Evolutionary conservation across 768 basidiomycete genomes (phyloP).

Genomic region (Trametes cubensis): DNA sequence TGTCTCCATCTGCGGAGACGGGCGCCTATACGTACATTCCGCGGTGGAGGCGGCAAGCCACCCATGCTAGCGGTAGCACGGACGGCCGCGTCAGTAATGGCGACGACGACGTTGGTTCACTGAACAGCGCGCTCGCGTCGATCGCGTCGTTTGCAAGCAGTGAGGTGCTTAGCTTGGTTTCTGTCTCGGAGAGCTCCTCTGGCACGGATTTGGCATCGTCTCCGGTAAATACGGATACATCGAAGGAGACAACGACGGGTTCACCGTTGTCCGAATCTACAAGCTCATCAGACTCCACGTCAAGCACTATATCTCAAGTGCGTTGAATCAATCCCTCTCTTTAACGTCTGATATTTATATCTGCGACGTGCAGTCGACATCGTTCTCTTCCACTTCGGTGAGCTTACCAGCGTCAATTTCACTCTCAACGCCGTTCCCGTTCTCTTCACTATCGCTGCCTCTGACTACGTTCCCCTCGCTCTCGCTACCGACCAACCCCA

Average conservation of each 20-base stretch:
- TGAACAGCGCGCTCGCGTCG: neutral
- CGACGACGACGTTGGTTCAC: neutral
- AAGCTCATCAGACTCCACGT: neutral
- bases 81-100: neutral
- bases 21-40: conserved; percentile 8
- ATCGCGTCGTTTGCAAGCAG: conserved; percentile 4
- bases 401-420: conserved; percentile 13
- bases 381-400: neutral
- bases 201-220: neutral
- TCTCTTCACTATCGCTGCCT: conserved; percentile 3
- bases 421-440: conserved; percentile 5
- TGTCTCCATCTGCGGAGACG: neutral
- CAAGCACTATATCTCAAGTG: neutral
- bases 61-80: neutral
- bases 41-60: conserved; percentile 15
- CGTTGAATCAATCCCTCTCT: neutral
- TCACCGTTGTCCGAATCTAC: neutral
- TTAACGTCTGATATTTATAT: neutral
- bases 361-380: neutral
- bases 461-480: neutral
- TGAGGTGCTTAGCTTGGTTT: neutral
- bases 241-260: neutral
- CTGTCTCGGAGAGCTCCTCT: conserved; percentile 6
- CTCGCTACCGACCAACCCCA: neutral
- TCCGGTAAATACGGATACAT: neutral